Conservation (phyloP, 1,284 basidiomycete species). For the Cryptococcus deneoformans region DNA sequence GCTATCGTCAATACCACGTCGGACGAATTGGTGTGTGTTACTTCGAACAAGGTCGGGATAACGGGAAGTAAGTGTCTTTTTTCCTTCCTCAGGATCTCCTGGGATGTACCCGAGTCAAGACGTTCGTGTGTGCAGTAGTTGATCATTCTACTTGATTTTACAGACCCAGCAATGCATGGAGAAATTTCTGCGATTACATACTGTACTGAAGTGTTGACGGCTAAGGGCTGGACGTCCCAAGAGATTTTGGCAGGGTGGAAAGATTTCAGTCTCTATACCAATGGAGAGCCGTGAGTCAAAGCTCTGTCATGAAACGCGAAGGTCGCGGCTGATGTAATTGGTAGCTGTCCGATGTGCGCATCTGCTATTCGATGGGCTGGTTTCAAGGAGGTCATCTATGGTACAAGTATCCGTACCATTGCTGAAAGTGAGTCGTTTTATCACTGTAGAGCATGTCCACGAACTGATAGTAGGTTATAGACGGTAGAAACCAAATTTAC, state of each 20-base stretch:
- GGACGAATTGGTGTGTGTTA: conserved; percentile 27
- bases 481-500: conserved; percentile 29
- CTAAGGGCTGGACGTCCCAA: conserved; percentile 14
- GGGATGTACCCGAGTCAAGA: not conserved
- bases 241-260: conserved; percentile 26
- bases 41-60: conserved; percentile 20
- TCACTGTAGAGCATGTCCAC: not conserved
- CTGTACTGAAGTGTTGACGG: conserved; percentile 23
- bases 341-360: conserved; percentile 31
- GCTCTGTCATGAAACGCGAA: not conserved
- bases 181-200: conserved; percentile 28
- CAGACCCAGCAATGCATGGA: conserved; percentile 32
- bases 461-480: not conserved
- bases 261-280: conserved; percentile 30
- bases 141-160: not conserved
- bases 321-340: not conserved
- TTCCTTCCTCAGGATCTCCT: not conserved
- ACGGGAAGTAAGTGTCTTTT: conserved; percentile 21
- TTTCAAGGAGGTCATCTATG: conserved; percentile 34
- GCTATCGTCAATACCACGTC: conserved; percentile 29
- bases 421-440: conserved; percentile 19
- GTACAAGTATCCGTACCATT: conserved; percentile 23
- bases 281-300: conserved; percentile 27
- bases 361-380: conserved; percentile 30
- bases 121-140: not conserved